Evolutionary conservation across 257 asterid species (phyloP), one percentile per base, ranked within the genome.

Genomic region (Hygrophila difformis): DNA sequence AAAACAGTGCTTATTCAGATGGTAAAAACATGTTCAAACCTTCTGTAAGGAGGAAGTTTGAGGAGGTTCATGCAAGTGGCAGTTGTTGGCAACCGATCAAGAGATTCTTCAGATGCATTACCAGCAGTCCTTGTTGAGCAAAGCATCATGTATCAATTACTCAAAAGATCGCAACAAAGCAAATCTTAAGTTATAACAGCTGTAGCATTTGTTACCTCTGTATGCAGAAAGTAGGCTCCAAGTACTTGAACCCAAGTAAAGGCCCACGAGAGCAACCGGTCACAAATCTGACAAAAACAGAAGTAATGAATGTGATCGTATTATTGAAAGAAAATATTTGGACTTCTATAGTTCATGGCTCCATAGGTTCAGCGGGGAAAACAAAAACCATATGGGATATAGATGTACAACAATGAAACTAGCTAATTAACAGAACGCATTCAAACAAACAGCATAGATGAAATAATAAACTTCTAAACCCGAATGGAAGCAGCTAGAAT

Each of bases 181-280:
- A n/a, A n/a, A n/a, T n/a, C n/a, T n/a, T n/a, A n/a, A n/a, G n/a
- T n/a, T n/a, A n/a, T n/a, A n/a, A n/a, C n/a, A n/a, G n/a, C n/a
- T n/a, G 47, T 19, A 6, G 28, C 12, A 37, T 18, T n/a, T 6
- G 8, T 36, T 63, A 79, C 96, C 96, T 86, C 59, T 91, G 98
- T 71, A 91, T 65, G 69, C 98, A 82, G 75, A 91, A 91, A 36
- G 72, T 47, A 21, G 96, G 98, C 72, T 91, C 98, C 82, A 86
- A 70, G 53, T 78, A 71, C 60, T 80, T 82, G 51, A 91, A 91
- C 45, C 98, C 98, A 48, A 91, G 95, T 65, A 91, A 62, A 43
- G 98, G 98, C 63, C 98, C 98, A 42, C 98, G 93, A 60, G 98
- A 91, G 61, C 98, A 91, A 21, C 96, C 98, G 33, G 98, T 91